Evolutionary conservation across 306 rosid species (phyloP).

Genomic region (Cucumis melo): DNA sequence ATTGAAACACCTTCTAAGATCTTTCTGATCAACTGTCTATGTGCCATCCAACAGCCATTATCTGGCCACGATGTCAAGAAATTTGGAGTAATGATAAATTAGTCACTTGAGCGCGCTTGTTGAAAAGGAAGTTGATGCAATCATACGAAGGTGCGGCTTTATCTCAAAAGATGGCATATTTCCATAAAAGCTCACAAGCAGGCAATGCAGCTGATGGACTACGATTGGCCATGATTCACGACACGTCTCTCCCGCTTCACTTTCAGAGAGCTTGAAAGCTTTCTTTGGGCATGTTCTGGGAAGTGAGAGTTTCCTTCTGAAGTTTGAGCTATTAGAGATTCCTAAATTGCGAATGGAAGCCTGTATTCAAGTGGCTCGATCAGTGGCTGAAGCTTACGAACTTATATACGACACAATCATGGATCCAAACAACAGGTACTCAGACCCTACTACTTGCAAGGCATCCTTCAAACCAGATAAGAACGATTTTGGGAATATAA

Average conservation of each 20-base stretch:
- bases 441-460: slow-evolving; percentile 83
- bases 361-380: slow-evolving; percentile 61
- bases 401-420: slow-evolving; percentile 60
- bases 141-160: slow-evolving; percentile 61
- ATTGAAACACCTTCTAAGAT: slow-evolving; percentile 81
- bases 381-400: slow-evolving; percentile 66
- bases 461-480: slow-evolving; percentile 97
- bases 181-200: slow-evolving; percentile 25
- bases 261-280: slow-evolving; percentile 63
- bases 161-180: slow-evolving; percentile 56
- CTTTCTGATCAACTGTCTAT: slow-evolving; percentile 81
- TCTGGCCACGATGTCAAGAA: slow-evolving; percentile 59
- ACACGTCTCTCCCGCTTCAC: slow-evolving; percentile 44
- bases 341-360: slow-evolving; percentile 87
- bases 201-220: slow-evolving; percentile 16
- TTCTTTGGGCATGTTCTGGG: slow-evolving; percentile 83
- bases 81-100: slow-evolving; percentile 57
- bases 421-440: slow-evolving; percentile 79
- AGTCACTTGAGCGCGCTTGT: slow-evolving; percentile 59
- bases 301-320: slow-evolving; percentile 70
- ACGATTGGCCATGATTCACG: slow-evolving; percentile 70
- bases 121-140: slow-evolving; percentile 63
- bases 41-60: slow-evolving; percentile 79
- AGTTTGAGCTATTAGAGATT: slow-evolving; percentile 90
- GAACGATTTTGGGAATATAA: slow-evolving; percentile 87